These are phyloP conservation scores for Onygenales sp. DNA, from an alignment of 2,329 filamentous ascomycete species.

Conservation along the genomic window DNA sequence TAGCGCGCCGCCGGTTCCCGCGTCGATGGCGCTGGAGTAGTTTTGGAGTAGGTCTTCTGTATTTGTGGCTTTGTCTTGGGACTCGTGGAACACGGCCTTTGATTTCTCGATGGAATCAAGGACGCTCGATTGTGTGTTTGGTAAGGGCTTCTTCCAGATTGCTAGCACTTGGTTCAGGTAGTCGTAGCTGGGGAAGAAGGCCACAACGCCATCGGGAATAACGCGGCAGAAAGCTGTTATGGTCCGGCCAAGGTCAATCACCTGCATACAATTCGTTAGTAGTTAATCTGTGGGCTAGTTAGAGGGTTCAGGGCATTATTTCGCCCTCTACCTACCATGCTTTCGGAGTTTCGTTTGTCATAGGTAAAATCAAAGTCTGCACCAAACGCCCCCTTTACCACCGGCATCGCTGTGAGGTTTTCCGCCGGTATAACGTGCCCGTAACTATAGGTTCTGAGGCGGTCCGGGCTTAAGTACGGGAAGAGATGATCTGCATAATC, in stretches of 20 bases:
- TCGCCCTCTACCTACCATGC: conserved; percentile 41
- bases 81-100: conserved; percentile 44
- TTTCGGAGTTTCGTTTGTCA: conserved; percentile 58
- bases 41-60: conserved; percentile 62
- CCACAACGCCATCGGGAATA: conserved; percentile 81
- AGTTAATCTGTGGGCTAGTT: background rate
- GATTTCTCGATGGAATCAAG: conserved; percentile 24
- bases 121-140: conserved; percentile 18
- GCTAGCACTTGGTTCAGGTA: conserved; percentile 69
- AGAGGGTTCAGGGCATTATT: background rate
- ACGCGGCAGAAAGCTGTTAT: conserved; percentile 61
- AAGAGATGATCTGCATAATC: conserved; percentile 86
- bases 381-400: conserved; percentile 44
- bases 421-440: conserved; percentile 82
- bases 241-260: conserved; percentile 63
- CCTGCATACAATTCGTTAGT: conserved; percentile 24
- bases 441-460: conserved; percentile 76
- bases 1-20: conserved; percentile 55
- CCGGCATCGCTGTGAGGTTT: conserved; percentile 69
- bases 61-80: conserved; percentile 32
- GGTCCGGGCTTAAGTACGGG: conserved; percentile 54
- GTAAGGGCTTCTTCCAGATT: conserved; percentile 46
- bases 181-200: conserved; percentile 92
- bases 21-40: conserved; percentile 61
- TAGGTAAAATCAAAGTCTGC: conserved; percentile 78